A percentile compares a stretch with the other conserved stretches of the same genome.
These are phyloP conservation scores for Epichloe bromicola DNA, from an alignment of 2,329 filamentous ascomycete species.

Conservation along the genomic window DNA sequence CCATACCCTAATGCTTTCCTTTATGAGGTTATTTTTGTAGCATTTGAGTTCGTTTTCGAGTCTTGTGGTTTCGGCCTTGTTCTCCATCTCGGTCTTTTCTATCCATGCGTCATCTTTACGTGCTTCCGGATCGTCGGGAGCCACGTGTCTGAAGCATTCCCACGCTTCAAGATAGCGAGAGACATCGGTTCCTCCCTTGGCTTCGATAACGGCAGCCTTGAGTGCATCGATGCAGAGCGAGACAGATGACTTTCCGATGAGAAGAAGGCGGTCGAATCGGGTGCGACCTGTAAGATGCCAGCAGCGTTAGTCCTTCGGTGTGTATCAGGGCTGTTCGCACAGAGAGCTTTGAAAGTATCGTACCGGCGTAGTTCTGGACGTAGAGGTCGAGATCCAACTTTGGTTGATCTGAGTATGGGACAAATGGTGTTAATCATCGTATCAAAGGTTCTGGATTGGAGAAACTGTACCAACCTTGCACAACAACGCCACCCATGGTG, in stretches of 20 bases:
- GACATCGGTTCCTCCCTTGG: conserved; percentile 64
- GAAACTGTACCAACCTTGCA: conserved; percentile 27
- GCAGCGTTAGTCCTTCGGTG: not conserved
- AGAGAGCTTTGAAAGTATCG: conserved; percentile 7
- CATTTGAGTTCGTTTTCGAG: conserved; percentile 76
- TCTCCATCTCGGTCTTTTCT: conserved; percentile 50
- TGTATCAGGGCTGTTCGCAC: not conserved
- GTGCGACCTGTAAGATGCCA: conserved; percentile 49
- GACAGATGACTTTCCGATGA: conserved; percentile 69
- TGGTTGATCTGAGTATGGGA: conserved; percentile 47
- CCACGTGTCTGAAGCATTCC: conserved; percentile 48
- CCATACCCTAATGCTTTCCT: conserved; percentile 80
- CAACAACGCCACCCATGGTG: conserved; percentile 31
- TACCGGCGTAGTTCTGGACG: conserved; percentile 78
- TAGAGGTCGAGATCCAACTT: conserved; percentile 90
- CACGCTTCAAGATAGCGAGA: conserved; percentile 56
- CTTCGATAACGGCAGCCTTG: conserved; percentile 61
- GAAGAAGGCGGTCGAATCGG: conserved; percentile 64
- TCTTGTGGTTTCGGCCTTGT: conserved; percentile 57
- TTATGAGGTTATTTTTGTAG: conserved; percentile 94
- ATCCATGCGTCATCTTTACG: conserved; percentile 61
- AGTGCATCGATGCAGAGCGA: conserved; percentile 69
- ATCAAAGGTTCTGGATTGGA: not conserved
- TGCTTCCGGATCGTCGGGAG: conserved; percentile 56
- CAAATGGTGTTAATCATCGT: not conserved